A percentile compares a stretch with the other conserved stretches of the same genome.
Evolutionary conservation across 2,329 filamentous ascomycete genomes (phyloP).

Genomic region (Fusarium illudens): DNA sequence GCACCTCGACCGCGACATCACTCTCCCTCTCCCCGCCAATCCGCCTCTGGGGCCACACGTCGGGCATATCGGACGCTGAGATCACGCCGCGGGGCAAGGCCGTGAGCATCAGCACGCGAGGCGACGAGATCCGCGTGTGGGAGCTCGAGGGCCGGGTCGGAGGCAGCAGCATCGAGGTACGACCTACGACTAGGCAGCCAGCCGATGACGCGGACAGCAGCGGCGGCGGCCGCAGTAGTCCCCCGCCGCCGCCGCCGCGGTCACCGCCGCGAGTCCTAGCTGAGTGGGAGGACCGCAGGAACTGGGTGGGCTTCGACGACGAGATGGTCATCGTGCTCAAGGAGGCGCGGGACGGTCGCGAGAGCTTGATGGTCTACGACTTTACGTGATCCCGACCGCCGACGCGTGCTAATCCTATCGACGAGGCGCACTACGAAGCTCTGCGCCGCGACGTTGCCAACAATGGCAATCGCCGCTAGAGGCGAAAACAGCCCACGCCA

Average conservation of each 20-base stretch:
- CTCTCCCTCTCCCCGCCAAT: slow-evolving; percentile 77
- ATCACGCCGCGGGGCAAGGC: slow-evolving; percentile 87
- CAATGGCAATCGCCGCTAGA: slow-evolving; percentile 21
- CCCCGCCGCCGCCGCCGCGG: background rate
- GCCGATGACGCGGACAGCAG: slow-evolving; percentile 31
- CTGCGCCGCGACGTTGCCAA: slow-evolving; percentile 12
- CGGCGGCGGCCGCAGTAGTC: background rate
- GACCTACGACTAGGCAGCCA: slow-evolving; percentile 47
- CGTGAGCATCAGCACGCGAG: slow-evolving; percentile 85
- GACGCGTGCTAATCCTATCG: background rate
- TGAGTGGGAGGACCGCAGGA: slow-evolving; percentile 57
- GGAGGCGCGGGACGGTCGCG: slow-evolving; percentile 71
- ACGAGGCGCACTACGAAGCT: background rate
- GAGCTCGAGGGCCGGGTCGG: slow-evolving; percentile 78
- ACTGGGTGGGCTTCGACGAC: slow-evolving; percentile 88
- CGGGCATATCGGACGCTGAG: slow-evolving; percentile 84
- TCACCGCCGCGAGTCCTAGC: slow-evolving; percentile 4
- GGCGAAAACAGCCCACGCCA: slow-evolving; percentile 15
- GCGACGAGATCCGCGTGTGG: slow-evolving; percentile 85
- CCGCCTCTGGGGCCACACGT: slow-evolving; percentile 90
- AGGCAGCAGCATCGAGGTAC: slow-evolving; percentile 64
- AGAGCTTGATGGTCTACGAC: slow-evolving; percentile 85
- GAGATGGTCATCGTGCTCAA: slow-evolving; percentile 89
- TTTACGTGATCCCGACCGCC: slow-evolving; percentile 65
- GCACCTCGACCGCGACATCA: slow-evolving; percentile 73